These are phyloP conservation scores for Phyllostachys edulis DNA, from an alignment of 176 grass and related monocot species.

Conservation along the genomic window DNA sequence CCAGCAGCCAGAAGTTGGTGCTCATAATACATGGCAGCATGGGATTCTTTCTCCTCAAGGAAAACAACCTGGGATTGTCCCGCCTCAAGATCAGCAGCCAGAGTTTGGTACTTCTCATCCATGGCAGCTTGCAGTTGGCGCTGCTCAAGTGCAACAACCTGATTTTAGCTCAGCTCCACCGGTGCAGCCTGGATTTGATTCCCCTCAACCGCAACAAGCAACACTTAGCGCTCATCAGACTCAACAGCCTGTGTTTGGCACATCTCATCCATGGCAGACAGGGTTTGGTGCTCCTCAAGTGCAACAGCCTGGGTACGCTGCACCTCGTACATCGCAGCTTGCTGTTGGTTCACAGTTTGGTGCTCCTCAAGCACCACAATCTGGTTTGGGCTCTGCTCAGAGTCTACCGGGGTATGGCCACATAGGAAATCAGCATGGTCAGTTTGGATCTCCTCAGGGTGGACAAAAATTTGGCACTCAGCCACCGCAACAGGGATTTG, in stretches of 20 bases:
- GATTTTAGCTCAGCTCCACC: slow-evolving; percentile 15
- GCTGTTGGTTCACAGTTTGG: background rate
- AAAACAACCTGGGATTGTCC: background rate
- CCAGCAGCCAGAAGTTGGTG: background rate
- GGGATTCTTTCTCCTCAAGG: background rate
- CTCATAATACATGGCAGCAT: slow-evolving; percentile 11
- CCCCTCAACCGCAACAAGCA: background rate
- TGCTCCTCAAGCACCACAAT: slow-evolving; percentile 27
- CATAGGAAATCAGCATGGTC: slow-evolving; percentile 1
- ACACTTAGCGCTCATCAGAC: background rate
- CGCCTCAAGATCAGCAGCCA: background rate
- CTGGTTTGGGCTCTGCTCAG: slow-evolving; percentile 1
- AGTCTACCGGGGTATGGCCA: background rate
- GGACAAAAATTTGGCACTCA: slow-evolving; percentile 12
- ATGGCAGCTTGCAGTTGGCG: background rate
- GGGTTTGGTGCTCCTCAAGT: background rate
- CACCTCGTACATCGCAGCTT: slow-evolving; percentile 5
- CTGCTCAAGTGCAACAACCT: slow-evolving; percentile 18
- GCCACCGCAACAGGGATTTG: slow-evolving; percentile 23
- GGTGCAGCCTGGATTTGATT: background rate
- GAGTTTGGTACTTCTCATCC: slow-evolving; percentile 6
- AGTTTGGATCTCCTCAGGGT: background rate
- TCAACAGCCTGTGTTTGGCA: background rate
- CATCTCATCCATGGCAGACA: slow-evolving; percentile 20
- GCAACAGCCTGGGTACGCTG: slow-evolving; percentile 10